These are phyloP conservation scores for Microthlaspi erraticum DNA, from an alignment of 345 rosid genomes.

Conservation along the genomic window DNA sequence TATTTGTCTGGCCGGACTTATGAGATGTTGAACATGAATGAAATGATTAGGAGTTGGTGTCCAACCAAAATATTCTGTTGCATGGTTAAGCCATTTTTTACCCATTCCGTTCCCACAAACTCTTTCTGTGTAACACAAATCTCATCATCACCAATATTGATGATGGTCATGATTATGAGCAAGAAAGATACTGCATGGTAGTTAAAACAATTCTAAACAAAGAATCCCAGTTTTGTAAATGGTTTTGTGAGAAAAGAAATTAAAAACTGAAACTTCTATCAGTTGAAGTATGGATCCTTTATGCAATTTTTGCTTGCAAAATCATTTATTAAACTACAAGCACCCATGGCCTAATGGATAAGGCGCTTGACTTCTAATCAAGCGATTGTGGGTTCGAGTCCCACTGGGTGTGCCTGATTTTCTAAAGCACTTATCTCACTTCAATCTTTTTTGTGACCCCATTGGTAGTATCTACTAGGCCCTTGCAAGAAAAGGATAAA, in stretches of 20 bases:
- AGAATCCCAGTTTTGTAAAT: too few relatives aligned
- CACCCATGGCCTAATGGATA: slow-evolving; percentile 52
- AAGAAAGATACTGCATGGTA: slow-evolving; percentile 1
- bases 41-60: slow-evolving; percentile 30
- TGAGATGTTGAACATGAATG: slow-evolving; percentile 30
- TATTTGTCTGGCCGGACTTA: not conserved
- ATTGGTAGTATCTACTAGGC: not conserved
- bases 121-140: not conserved
- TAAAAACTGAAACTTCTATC: too few relatives aligned
- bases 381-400: slow-evolving; percentile 48
- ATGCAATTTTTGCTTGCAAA: too few relatives aligned
- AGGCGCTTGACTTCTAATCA: slow-evolving; percentile 51
- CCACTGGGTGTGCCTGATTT: slow-evolving; percentile 38
- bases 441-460: too few relatives aligned
- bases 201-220: not conserved
- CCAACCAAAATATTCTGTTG: slow-evolving; percentile 17
- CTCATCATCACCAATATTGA: slow-evolving; percentile 12
- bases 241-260: too few relatives aligned
- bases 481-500: slow-evolving; percentile 4
- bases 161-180: not conserved
- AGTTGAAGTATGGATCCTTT: too few relatives aligned
- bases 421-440: not conserved
- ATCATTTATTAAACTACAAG: not conserved
- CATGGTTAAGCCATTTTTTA: slow-evolving; percentile 19
- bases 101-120: slow-evolving; percentile 4